Evolutionary conservation across 768 basidiomycete species (phyloP).

Genomic region (Lactifluus rugatus): DNA sequence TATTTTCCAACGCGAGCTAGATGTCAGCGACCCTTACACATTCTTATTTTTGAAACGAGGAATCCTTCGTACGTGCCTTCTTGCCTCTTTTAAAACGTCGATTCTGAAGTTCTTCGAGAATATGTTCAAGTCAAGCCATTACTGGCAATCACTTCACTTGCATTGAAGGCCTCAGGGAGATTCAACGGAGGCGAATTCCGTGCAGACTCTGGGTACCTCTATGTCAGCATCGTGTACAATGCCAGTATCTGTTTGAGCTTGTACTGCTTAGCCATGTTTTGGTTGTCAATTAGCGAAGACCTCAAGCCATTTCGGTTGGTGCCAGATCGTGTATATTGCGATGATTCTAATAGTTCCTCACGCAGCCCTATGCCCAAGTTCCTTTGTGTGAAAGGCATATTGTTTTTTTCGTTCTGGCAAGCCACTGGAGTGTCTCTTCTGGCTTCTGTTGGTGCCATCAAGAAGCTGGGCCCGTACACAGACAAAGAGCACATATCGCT

Average conservation of each 20-base stretch:
- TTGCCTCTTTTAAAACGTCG: not conserved
- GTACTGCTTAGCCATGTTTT: conserved; percentile 94
- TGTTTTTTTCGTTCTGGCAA: conserved; percentile 99
- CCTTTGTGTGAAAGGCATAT: conserved; percentile 94
- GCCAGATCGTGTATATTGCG: not conserved
- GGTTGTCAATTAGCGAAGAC: conserved; percentile 86
- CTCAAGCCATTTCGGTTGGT: conserved; percentile 78
- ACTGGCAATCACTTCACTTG: conserved; percentile 71
- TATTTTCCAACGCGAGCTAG: conserved; percentile 77
- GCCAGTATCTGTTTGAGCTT: conserved; percentile 67
- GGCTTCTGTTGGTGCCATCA: conserved; percentile 74
- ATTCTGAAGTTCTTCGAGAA: conserved; percentile 41
- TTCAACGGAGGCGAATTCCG: conserved; percentile 87
- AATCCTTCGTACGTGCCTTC: conserved; percentile 61
- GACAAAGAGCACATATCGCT: conserved; percentile 85
- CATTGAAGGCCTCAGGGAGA: conserved; percentile 78
- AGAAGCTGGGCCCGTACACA: conserved; percentile 74
- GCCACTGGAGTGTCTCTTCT: conserved; percentile 75
- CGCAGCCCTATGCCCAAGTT: conserved; percentile 89
- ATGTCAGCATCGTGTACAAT: conserved; percentile 82
- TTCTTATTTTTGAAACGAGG: conserved; percentile 92
- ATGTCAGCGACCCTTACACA: conserved; percentile 90
- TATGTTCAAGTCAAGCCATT: conserved; percentile 96
- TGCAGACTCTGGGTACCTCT: conserved; percentile 81
- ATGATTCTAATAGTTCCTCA: not conserved